Evolutionary conservation across 1,139 yeast genomes (phyloP).

Genomic region (Candida sanyaensis): DNA sequence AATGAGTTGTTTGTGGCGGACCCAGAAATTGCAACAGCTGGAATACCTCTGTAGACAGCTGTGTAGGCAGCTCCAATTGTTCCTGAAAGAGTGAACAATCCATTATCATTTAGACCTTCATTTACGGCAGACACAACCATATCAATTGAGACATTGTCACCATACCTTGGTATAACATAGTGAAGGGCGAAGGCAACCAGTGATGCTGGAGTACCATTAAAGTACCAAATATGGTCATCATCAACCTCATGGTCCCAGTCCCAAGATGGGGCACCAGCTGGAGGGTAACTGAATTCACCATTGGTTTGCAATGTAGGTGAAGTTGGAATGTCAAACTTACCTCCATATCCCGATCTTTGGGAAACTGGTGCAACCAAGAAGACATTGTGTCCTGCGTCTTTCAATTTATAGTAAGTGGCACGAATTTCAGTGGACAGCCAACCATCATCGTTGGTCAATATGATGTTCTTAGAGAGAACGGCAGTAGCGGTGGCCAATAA

Average conservation of each 20-base stretch:
- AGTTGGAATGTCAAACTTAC: slow-evolving; percentile 50
- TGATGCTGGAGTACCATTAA: slow-evolving; percentile 51
- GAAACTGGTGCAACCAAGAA: slow-evolving; percentile 57
- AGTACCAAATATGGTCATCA: slow-evolving; percentile 49
- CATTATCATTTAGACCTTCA: slow-evolving; percentile 47
- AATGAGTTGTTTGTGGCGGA: slow-evolving; percentile 45
- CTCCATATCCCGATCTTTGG: slow-evolving; percentile 63
- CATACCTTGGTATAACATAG: slow-evolving; percentile 42
- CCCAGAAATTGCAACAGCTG: slow-evolving; percentile 49
- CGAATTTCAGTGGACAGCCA: slow-evolving; percentile 62
- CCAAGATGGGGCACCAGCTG: slow-evolving; percentile 48
- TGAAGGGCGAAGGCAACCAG: slow-evolving; percentile 45
- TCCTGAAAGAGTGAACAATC: slow-evolving; percentile 39
- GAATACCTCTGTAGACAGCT: slow-evolving; percentile 43
- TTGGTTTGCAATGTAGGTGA: slow-evolving; percentile 39
- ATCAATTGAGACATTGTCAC: slow-evolving; percentile 34
- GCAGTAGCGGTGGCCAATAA: slow-evolving; percentile 13
- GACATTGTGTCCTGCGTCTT: slow-evolving; percentile 53
- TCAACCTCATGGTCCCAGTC: slow-evolving; percentile 37
- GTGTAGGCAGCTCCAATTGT: slow-evolving; percentile 49
- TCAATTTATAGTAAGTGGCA: slow-evolving; percentile 57
- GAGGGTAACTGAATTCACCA: slow-evolving; percentile 45
- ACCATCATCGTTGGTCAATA: slow-evolving; percentile 61
- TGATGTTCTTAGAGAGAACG: slow-evolving; percentile 44
- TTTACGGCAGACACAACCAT: slow-evolving; percentile 50